phyloP scores from a whole-genome alignment of 2,329 filamentous ascomycete genomes.

The Ophiostoma tasmaniense region DNA sequence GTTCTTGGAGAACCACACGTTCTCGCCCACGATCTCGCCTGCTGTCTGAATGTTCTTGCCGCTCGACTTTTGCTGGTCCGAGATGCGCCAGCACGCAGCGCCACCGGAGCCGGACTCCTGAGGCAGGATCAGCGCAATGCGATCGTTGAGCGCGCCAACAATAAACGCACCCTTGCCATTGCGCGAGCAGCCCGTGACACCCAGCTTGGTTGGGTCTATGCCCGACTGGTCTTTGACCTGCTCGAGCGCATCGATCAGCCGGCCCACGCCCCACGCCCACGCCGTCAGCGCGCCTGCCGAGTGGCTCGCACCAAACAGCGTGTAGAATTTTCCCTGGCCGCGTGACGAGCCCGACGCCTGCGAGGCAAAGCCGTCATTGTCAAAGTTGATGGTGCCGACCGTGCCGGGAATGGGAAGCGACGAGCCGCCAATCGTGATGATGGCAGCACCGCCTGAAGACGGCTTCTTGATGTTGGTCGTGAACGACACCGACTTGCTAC shows the following conservation, averaged over 20 bases:
- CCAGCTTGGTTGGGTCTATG: slow-evolving; percentile 43
- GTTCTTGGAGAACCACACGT: slow-evolving; percentile 52
- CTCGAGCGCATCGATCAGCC: slow-evolving; percentile 52
- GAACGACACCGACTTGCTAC: slow-evolving; percentile 38
- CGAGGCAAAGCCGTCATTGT: slow-evolving; percentile 48
- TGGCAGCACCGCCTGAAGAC: slow-evolving; percentile 35
- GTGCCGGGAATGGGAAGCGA: slow-evolving; percentile 46
- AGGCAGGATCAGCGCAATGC: slow-evolving; percentile 52
- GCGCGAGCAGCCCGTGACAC: slow-evolving; percentile 55
- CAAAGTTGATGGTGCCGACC: slow-evolving; percentile 50
- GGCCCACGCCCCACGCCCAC: slow-evolving; percentile 56
- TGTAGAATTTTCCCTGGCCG: slow-evolving; percentile 41
- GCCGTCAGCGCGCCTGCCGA: slow-evolving; percentile 44
- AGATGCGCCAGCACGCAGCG: not conserved
- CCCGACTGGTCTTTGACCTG: slow-evolving; percentile 35
- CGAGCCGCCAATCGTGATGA: slow-evolving; percentile 49
- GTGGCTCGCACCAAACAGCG: not conserved
- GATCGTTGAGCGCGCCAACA: slow-evolving; percentile 49
- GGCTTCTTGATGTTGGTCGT: slow-evolving; percentile 35
- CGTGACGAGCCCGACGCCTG: slow-evolving; percentile 40
- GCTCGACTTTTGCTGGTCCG: slow-evolving; percentile 32
- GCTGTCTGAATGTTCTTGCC: slow-evolving; percentile 55
- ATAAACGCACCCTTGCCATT: slow-evolving; percentile 57
- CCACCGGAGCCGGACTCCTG: slow-evolving; percentile 49
- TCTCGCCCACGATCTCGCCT: slow-evolving; percentile 35